These are phyloP conservation scores for Endotrypanum monterogeii DNA, from an alignment of 208 protist species.

Conservation along the genomic window DNA sequence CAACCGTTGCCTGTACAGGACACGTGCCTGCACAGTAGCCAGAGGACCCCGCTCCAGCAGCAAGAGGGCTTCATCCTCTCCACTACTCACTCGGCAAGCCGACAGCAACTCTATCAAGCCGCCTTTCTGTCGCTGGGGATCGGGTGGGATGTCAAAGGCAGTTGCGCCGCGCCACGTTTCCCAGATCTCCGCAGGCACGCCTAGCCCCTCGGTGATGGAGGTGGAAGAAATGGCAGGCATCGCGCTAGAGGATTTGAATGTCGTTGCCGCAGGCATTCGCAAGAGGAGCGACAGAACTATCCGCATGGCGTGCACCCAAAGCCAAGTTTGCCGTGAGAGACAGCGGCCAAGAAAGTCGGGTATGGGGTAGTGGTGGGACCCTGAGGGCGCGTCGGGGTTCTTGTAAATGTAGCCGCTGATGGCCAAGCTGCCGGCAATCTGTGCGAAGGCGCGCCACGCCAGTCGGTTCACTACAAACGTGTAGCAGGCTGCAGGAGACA, in stretches of 20 bases:
- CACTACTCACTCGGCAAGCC: constrained; percentile 16
- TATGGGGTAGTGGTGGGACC: constrained; percentile 18
- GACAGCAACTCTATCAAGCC: constrained; percentile 19
- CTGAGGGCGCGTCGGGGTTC: constrained; percentile 19
- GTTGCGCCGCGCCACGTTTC: constrained; percentile 18
- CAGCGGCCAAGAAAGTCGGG: constrained; percentile 21
- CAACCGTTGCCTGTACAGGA: not conserved
- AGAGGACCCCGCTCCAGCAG: constrained; percentile 10
- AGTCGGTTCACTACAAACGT: constrained; percentile 33
- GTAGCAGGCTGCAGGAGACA: constrained; percentile 19
- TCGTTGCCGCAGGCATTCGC: constrained; percentile 2
- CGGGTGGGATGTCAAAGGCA: constrained; percentile 24
- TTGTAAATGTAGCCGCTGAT: constrained; percentile 32
- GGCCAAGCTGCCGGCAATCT: constrained; percentile 23
- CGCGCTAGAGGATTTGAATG: not conserved
- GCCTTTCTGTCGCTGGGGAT: constrained; percentile 17
- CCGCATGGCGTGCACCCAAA: constrained; percentile 31
- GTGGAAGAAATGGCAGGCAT: constrained; percentile 6
- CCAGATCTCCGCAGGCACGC: constrained; percentile 21
- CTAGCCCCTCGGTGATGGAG: constrained; percentile 14
- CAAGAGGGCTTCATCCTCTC: constrained; percentile 20
- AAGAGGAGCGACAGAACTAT: constrained; percentile 12
- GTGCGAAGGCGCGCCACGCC: constrained; percentile 27
- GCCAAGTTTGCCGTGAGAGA: constrained; percentile 22
- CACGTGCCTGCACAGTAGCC: constrained; percentile 18